A percentile compares a stretch with the other conserved stretches of the same genome.
Conservation (phyloP, 2,329 filamentous ascomycete genomes). For the Leptodontidium sp. region DNA sequence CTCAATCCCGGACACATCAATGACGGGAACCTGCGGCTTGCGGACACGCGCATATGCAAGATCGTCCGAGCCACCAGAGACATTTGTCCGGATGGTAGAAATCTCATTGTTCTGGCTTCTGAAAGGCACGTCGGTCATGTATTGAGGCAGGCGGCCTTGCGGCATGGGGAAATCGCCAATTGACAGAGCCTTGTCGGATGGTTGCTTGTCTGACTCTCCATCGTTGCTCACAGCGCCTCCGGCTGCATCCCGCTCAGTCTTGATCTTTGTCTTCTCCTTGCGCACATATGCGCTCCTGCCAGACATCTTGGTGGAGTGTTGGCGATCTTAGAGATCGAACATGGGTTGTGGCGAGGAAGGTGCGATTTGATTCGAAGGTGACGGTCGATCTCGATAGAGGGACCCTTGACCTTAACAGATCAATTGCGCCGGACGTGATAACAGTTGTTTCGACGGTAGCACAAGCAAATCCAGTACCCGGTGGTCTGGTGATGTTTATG, state of each 20-base stretch:
- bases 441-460: not conserved
- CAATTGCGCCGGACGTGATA: not conserved
- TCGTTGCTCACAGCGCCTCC: constrained; percentile 1
- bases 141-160: constrained; percentile 20
- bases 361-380: not conserved
- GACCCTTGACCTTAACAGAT: not conserved
- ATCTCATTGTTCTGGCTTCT: constrained; percentile 20
- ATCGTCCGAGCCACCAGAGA: constrained; percentile 31
- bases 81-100: constrained; percentile 23
- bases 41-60: constrained; percentile 32
- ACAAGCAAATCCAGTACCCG: not conserved
- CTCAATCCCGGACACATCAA: constrained; percentile 61
- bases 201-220: constrained; percentile 18
- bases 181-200: constrained; percentile 27
- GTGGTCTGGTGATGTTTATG: constrained; percentile 9
- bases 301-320: constrained; percentile 54
- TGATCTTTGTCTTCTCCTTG: constrained; percentile 63
- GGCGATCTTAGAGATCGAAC: not conserved
- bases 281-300: constrained; percentile 65
- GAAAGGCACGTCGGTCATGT: constrained; percentile 22
- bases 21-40: constrained; percentile 34
- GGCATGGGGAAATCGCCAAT: constrained; percentile 37
- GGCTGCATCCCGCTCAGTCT: constrained; percentile 24
- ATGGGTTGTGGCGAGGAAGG: not conserved
- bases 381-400: not conserved